Percentiles rank a stretch among this genome's conserved stretches.
Evolutionary conservation across 108 stramenopile species (phyloP).

Genomic region (Pseudonitzschia multiseries): DNA sequence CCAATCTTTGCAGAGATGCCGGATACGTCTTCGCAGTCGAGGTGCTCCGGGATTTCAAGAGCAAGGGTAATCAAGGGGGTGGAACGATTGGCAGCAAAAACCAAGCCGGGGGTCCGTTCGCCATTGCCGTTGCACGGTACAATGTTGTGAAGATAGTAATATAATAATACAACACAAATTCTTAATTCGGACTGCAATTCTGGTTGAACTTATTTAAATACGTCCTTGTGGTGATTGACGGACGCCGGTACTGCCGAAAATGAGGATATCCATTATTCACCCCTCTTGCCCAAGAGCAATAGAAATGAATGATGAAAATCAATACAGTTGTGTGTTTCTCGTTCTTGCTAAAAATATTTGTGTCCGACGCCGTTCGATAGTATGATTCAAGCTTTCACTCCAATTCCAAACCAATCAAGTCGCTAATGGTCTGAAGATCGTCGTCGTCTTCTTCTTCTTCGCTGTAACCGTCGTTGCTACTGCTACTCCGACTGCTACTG

Average conservation of each 20-base stretch:
- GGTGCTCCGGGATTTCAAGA: conserved; percentile 38
- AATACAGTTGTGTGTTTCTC: no score
- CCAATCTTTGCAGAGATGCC: conserved; percentile 19
- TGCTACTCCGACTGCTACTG: not conserved
- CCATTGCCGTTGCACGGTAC: conserved; percentile 56
- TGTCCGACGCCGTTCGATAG: no score
- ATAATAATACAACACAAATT: not conserved
- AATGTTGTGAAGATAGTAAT: conserved; percentile 53
- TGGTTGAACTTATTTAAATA: no score
- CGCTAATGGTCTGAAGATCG: conserved; percentile 3
- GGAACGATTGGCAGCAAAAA: not conserved
- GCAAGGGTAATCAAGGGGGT: not conserved
- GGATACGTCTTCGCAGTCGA: conserved; percentile 57
- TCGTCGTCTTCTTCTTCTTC: not conserved
- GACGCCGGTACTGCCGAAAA: no score
- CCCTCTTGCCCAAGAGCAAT: no score
- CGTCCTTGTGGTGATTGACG: no score
- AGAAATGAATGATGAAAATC: no score
- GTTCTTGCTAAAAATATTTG: no score
- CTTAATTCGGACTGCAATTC: no score
- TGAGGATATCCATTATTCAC: no score
- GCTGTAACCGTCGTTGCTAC: not conserved
- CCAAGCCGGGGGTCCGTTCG: conserved; percentile 18
- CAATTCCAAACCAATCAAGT: not conserved
- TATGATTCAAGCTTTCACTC: not conserved